Base-by-base conservation (phyloP, 2,329 filamentous ascomycete species). In the Monilinia polystroma region DNA sequence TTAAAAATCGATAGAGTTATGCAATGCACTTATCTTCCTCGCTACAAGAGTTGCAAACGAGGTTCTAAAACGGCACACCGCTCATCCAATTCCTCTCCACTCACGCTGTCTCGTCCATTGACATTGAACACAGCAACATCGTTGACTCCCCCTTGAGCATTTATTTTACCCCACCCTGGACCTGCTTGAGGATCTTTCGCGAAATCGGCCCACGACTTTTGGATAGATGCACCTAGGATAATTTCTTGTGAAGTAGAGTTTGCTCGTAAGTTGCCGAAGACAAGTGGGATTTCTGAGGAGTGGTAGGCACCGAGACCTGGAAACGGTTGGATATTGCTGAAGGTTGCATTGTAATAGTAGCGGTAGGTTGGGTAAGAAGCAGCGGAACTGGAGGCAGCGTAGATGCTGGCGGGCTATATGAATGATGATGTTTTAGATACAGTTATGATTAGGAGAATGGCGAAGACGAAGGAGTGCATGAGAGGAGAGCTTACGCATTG, bases 301-400 rank as follows among this genome's bases (percentile, higher is more conserved):
- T 68, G 67, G n/a, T 66, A 68, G 16, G 45, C 67, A 16, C 55
- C 41, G 5, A 63, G 47, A 18, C 29, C 51, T 8, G 59, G 58
- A 16, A 54, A 12, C 49, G 67, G 57, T 43, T 67, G 64, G 14
- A 56, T 55, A 45, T 68, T 59, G 12, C 58, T 52, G 16, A 67
- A 68, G 1, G 64, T 59, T 38, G 58, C 54, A 16, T 68, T 67
- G 49, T 49, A 68, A 20, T 35, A 49, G 55, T 67, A 68, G 16
- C 64, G 58, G 35, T 41, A 68, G 18, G 64, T 63, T 20, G 56
- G 56, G n/a, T 60, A 60, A 18, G 51, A 51, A 16, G 64, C 63
- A 6, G 32, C 60, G 3, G 47, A 35, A 5, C 45, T 59, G 10
- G 20, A 23, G 12, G 66, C 66, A 16, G 67, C 56, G 38, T 58